These are phyloP conservation scores for Arthrinium phaeospermum DNA, from an alignment of 2,329 filamentous ascomycete species.

Conservation along the genomic window DNA sequence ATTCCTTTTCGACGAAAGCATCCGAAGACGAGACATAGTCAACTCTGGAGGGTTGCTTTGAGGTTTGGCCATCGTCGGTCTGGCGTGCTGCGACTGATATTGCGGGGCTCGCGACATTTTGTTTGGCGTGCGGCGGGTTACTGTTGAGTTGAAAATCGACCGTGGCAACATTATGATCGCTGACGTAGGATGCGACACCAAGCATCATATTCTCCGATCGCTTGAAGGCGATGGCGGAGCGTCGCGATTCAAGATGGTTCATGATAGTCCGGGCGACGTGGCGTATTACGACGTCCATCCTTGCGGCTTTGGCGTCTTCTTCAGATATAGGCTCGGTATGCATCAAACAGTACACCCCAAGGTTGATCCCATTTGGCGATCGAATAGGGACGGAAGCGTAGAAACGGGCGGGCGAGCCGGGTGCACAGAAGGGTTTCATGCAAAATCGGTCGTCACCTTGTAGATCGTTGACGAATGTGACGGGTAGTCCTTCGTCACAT, in stretches of 20 bases:
- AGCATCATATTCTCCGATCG: not conserved
- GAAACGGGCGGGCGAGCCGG: constrained; percentile 22
- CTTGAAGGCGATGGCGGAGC: not conserved
- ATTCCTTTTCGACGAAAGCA: not conserved
- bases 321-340: constrained; percentile 19
- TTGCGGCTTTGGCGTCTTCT: not conserved
- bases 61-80: not conserved
- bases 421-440: not conserved
- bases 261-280: constrained; percentile 14
- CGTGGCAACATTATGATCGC: not conserved
- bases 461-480: not conserved
- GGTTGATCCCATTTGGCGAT: constrained; percentile 22
- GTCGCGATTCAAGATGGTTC: not conserved
- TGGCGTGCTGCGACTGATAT: not conserved
- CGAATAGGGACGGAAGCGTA: constrained; percentile 26
- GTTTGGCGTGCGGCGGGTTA: not conserved
- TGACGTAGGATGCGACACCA: not conserved
- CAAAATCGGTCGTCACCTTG: not conserved
- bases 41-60: not conserved
- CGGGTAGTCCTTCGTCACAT: not conserved
- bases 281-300: not conserved
- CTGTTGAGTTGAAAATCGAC: not conserved
- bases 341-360: constrained; percentile 25
- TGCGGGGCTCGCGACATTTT: not conserved
- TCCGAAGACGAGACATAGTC: not conserved